These are phyloP conservation scores for Castanea crenata DNA, from an alignment of 306 rosid species.

Conservation along the genomic window DNA sequence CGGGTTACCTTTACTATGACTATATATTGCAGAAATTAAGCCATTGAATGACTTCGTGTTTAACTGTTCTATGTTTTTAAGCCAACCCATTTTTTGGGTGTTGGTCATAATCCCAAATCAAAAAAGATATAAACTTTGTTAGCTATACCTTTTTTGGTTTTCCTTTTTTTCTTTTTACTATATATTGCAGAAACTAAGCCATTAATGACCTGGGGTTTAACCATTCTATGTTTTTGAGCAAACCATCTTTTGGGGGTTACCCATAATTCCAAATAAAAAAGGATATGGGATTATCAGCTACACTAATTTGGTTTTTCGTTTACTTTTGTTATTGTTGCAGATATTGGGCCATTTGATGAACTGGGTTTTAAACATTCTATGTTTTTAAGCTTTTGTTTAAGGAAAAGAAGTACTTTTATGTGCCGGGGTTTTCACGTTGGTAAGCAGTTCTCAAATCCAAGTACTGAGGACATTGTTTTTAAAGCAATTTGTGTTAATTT, in stretches of 20 bases:
- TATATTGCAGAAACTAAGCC: not conserved
- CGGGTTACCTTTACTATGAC: not conserved
- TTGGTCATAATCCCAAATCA: not conserved
- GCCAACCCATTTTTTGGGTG: not conserved
- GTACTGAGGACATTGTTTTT: slow-evolving; percentile 44
- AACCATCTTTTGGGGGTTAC: not conserved
- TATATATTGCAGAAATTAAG: not conserved
- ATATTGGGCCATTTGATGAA: slow-evolving; percentile 20
- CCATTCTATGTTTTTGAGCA: not conserved
- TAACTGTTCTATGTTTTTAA: not conserved
- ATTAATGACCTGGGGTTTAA: not conserved
- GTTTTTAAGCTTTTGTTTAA: slow-evolving; percentile 21
- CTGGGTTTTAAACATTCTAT: slow-evolving; percentile 31
- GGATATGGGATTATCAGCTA: not conserved
- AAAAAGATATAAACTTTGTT: not conserved
- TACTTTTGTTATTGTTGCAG: not conserved
- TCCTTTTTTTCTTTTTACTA: not conserved
- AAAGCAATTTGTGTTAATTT: slow-evolving; percentile 47
- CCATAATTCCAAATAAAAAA: not conserved
- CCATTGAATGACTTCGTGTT: not conserved
- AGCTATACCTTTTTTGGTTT: not conserved
- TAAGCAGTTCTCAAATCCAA: slow-evolving; percentile 41
- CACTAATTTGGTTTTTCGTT: not conserved
- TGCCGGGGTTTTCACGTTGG: slow-evolving; percentile 32
- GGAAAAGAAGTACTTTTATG: slow-evolving; percentile 12